These are phyloP conservation scores for Basidiobolus meristosporus DNA, from an alignment of 371 early-diverging fungal genomes.

Conservation along the genomic window DNA sequence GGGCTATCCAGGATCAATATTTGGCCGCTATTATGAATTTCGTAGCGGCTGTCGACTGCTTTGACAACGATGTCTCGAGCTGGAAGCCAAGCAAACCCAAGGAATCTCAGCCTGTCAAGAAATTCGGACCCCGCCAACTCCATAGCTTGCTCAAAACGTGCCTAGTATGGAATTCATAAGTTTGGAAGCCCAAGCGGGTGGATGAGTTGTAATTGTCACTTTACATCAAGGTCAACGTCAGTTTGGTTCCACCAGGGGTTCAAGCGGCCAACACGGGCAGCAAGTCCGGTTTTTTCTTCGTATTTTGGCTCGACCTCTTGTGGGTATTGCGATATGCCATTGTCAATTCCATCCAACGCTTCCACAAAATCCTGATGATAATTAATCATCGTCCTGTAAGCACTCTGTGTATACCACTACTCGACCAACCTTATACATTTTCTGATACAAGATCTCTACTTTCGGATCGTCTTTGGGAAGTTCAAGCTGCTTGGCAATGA, in stretches of 20 bases:
- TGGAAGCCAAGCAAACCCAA: slow-evolving; percentile 67
- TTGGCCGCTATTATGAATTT: slow-evolving; percentile 52
- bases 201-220: not conserved
- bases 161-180: slow-evolving; percentile 2
- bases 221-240: slow-evolving; percentile 43
- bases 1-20: slow-evolving; percentile 62
- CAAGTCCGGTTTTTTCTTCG: slow-evolving; percentile 58
- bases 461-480: slow-evolving; percentile 23
- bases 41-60: slow-evolving; percentile 28
- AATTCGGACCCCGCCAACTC: slow-evolving; percentile 64
- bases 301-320: slow-evolving; percentile 54
- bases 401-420: too few relatives aligned
- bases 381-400: not conserved
- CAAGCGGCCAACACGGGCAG: slow-evolving; percentile 56
- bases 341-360: slow-evolving; percentile 71
- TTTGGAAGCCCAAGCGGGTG: not conserved
- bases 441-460: slow-evolving; percentile 46
- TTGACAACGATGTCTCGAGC: slow-evolving; percentile 67
- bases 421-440: slow-evolving; percentile 48
- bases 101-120: slow-evolving; percentile 32
- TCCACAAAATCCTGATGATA: slow-evolving; percentile 37
- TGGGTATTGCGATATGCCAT: slow-evolving; percentile 79
- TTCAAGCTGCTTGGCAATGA: slow-evolving; percentile 40
- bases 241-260: slow-evolving; percentile 88
- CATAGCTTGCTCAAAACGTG: slow-evolving; percentile 48